phyloP scores from a whole-genome alignment of 768 basidiomycete genomes.

The Leccinum variicolor region DNA sequence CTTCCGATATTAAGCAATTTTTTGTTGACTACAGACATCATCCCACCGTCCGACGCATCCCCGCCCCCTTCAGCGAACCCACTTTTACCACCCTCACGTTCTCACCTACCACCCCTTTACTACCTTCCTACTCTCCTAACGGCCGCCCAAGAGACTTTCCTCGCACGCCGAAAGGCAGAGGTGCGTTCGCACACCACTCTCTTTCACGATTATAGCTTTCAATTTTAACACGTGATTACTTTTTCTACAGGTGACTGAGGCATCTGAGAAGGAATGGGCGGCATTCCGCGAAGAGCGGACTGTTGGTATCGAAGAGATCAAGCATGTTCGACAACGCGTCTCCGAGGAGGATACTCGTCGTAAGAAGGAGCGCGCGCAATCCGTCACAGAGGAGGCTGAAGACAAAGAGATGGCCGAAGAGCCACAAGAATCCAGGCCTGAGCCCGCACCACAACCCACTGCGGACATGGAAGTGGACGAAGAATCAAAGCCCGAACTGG shows the following conservation, averaged over 20 bases:
- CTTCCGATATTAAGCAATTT: slow-evolving; percentile 75
- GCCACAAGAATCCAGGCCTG: slow-evolving; percentile 14
- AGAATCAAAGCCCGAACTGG: slow-evolving; percentile 31
- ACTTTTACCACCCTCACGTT: slow-evolving; percentile 50
- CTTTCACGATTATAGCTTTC: background rate
- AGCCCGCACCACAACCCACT: slow-evolving; percentile 21
- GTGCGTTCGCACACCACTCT: slow-evolving; percentile 33
- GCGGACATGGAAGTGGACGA: slow-evolving; percentile 36
- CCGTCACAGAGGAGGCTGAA: slow-evolving; percentile 29
- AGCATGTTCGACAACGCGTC: slow-evolving; percentile 57
- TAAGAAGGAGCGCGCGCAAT: slow-evolving; percentile 38
- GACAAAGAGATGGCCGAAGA: slow-evolving; percentile 36
- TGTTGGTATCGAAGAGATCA: slow-evolving; percentile 58
- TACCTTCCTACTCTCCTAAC: slow-evolving; percentile 72
- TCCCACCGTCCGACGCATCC: slow-evolving; percentile 40
- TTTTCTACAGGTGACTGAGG: slow-evolving; percentile 50
- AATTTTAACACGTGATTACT: slow-evolving; percentile 2
- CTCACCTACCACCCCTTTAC: slow-evolving; percentile 74
- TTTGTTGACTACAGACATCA: slow-evolving; percentile 68
- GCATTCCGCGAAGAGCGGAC: slow-evolving; percentile 60
- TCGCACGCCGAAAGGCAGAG: slow-evolving; percentile 59
- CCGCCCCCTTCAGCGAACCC: slow-evolving; percentile 29
- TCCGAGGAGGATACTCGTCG: slow-evolving; percentile 60
- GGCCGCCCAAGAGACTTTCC: slow-evolving; percentile 65
- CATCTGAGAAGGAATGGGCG: slow-evolving; percentile 66